phyloP scores from a whole-genome alignment of 208 protist genomes.

The Acanthamoeba royreba region DNA sequence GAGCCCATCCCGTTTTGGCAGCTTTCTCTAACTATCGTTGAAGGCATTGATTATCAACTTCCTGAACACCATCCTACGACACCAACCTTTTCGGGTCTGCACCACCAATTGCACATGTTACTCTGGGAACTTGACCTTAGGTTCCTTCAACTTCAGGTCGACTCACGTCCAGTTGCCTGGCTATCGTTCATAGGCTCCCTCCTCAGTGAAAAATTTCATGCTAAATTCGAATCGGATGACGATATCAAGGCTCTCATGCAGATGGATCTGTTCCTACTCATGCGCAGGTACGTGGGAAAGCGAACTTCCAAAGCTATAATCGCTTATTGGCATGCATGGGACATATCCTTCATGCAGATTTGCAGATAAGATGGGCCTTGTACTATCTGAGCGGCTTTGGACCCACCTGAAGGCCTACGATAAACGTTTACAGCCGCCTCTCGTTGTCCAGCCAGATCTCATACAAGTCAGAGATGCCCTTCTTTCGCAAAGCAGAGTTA shows the following conservation, averaged over 20 bases:
- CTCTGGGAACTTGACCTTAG: neutral
- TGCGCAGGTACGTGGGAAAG: neutral
- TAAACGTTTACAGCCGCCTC: neutral
- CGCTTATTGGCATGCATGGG: too few species aligned
- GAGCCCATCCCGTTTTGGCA: neutral
- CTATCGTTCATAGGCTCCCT: neutral
- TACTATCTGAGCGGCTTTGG: neutral
- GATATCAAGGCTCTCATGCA: neutral
- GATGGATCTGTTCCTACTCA: neutral
- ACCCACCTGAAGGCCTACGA: neutral
- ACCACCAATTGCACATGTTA: neutral
- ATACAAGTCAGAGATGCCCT: neutral
- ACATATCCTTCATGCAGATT: neutral
- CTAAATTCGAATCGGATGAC: neutral
- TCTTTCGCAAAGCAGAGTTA: neutral
- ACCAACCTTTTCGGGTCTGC: neutral
- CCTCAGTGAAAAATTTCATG: neutral
- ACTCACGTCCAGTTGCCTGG: slow-evolving; percentile 14
- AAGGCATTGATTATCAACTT: slow-evolving; percentile 46
- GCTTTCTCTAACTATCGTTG: too few species aligned
- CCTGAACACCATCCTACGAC: slow-evolving; percentile 38
- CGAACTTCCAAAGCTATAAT: too few species aligned
- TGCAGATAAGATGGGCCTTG: slow-evolving; percentile 4
- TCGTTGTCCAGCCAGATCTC: slow-evolving; percentile 32
- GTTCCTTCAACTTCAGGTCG: neutral